Base-by-base conservation (phyloP, 129 eudicot species). In the Centella asiatica region DNA sequence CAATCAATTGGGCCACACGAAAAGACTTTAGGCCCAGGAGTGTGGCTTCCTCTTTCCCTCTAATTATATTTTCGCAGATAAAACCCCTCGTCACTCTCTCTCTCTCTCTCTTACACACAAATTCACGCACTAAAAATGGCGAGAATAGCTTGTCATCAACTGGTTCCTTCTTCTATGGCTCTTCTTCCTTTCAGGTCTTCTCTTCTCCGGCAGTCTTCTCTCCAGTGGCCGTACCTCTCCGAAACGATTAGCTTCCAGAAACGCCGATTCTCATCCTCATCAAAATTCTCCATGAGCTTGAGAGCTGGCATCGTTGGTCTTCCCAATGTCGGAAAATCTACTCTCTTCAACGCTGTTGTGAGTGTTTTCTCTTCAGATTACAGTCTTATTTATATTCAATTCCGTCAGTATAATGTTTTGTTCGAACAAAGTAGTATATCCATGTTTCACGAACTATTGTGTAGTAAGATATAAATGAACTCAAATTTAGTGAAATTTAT, bases 251-350 rank as follows among this genome's bases (percentile, higher is more conserved):
- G 72, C 46, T 59, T 71, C 62, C 65, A 75, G 19, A 76, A 81
- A 13, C 78, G 77, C 25, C 62, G n/a, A 32, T 81, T 71, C 61
- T 77, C 95, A 1, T 47, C 22, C 64, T 78, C 95, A 2, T 45
- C 33, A 57, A 31, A 27, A 37, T 12, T 60, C 19, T n/a, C 46
- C 69, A 90, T 90, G 97, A 86, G 95, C 76, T 62, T 86, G 49
- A 80, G 77, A 81, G 97, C 97, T 47, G 97, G 97, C 78, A 90
- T 90, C 33, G 97, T 90, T 22, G 97, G 97, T 22, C 95, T 90
- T 31, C 97, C 95, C 37, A 90, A 90, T 62, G 97, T 90, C 65
- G 97, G 97, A 10, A 90, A 90, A 64, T 90, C 97, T 63, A 90
- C 97, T 64, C 86, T 90, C 61, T 86, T 90, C 76, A 90, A 90